Evolutionary conservation across 768 basidiomycete species (phyloP).

Genomic region (Pisolithus sp.): DNA sequence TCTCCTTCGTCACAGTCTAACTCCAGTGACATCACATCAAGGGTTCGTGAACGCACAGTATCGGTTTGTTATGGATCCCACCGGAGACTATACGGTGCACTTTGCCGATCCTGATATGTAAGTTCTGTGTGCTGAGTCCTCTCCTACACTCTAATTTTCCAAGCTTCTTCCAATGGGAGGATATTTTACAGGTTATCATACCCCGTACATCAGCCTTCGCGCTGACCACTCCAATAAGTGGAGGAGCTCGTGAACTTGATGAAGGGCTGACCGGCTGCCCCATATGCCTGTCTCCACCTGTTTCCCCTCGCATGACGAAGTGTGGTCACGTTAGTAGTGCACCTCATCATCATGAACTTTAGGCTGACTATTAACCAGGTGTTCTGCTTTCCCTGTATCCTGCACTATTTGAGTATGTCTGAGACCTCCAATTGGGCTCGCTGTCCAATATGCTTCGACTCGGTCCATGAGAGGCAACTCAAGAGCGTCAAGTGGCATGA

Average conservation of each 20-base stretch:
- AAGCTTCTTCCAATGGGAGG: conserved; percentile 94
- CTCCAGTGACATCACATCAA: conserved; percentile 27
- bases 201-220: conserved; percentile 75
- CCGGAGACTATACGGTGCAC: conserved; percentile 87
- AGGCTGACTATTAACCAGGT: conserved; percentile 45
- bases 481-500: conserved; percentile 92
- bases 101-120: conserved; percentile 97
- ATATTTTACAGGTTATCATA: conserved; percentile 91
- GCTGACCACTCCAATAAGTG: conserved; percentile 44
- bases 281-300: conserved; percentile 89
- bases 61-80: conserved; percentile 91
- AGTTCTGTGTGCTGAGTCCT: conserved; percentile 26
- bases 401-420: conserved; percentile 82
- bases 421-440: conserved; percentile 81
- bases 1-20: conserved; percentile 10
- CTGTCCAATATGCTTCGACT: conserved; percentile 96
- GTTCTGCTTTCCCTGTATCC: conserved; percentile 90
- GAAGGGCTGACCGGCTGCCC: conserved; percentile 79
- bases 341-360: neutral
- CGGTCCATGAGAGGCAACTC: conserved; percentile 82
- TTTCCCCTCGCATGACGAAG: conserved; percentile 90
- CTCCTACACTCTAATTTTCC: neutral
- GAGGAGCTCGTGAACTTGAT: conserved; percentile 36
- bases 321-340: conserved; percentile 84
- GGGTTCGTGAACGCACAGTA: conserved; percentile 96